Evolutionary conservation across 2,329 filamentous ascomycete species (phyloP).

Genomic region (Pochonia chlamydosporia): DNA sequence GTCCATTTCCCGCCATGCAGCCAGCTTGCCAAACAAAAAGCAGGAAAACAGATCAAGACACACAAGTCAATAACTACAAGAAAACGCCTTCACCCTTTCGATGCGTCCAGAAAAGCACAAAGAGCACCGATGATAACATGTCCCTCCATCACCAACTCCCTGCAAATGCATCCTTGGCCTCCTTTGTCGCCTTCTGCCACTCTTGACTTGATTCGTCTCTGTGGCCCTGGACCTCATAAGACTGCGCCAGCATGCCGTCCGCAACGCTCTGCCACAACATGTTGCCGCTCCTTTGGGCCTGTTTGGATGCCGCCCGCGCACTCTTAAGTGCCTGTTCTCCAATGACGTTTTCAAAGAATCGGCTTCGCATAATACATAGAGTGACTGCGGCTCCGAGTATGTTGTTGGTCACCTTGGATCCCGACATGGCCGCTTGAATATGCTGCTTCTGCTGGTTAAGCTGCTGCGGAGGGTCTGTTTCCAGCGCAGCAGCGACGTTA

Average conservation of each 20-base stretch:
- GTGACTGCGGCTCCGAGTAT: slow-evolving; percentile 76
- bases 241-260: slow-evolving; percentile 71
- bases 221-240: slow-evolving; percentile 67
- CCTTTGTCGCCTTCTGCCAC: slow-evolving; percentile 34
- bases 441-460: slow-evolving; percentile 75
- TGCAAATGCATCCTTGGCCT: slow-evolving; percentile 37
- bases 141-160: slow-evolving; percentile 21
- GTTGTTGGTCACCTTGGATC: slow-evolving; percentile 65
- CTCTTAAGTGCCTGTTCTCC: slow-evolving; percentile 77
- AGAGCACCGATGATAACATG: neutral
- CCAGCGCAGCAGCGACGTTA: slow-evolving; percentile 64
- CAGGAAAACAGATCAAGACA: neutral
- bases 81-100: slow-evolving; percentile 18
- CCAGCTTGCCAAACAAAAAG: neutral
- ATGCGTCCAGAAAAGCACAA: slow-evolving; percentile 3
- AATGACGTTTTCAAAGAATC: slow-evolving; percentile 76
- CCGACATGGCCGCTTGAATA: slow-evolving; percentile 66
- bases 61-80: slow-evolving; percentile 5
- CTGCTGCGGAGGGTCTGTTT: slow-evolving; percentile 54
- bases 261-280: slow-evolving; percentile 75
- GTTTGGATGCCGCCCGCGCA: slow-evolving; percentile 60
- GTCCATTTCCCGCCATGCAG: slow-evolving; percentile 3
- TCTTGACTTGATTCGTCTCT: slow-evolving; percentile 33
- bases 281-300: slow-evolving; percentile 65
- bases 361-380: slow-evolving; percentile 77